Evolutionary conservation across 352 stramenopile genomes (phyloP).

Genomic region (Pythium brachiatum): DNA sequence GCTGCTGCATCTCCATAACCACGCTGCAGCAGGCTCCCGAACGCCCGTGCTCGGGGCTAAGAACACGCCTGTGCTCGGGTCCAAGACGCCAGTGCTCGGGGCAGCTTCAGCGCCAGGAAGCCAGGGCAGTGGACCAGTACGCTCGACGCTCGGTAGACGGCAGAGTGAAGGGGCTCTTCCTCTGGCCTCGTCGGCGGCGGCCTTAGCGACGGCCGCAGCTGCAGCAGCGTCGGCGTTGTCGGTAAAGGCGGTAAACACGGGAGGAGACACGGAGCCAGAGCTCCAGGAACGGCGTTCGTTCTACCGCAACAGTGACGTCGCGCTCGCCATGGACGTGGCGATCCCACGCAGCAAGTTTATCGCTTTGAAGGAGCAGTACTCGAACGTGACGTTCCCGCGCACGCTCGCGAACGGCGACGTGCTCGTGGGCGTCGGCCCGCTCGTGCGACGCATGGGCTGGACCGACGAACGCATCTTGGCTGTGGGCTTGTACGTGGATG

Average conservation of each 20-base stretch:
- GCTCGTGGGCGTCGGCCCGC: constrained; percentile 65
- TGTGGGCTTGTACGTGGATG: constrained; percentile 77
- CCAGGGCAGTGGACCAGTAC: neutral
- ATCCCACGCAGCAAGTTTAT: constrained; percentile 21
- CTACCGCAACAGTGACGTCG: constrained; percentile 19
- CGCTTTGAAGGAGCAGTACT: constrained; percentile 64
- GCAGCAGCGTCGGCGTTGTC: neutral
- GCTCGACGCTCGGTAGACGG: neutral
- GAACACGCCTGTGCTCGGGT: constrained; percentile 5
- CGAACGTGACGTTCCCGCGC: constrained; percentile 72
- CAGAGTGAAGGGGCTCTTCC: neutral
- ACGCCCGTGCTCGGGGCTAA: constrained; percentile 1
- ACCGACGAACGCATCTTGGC: constrained; percentile 80
- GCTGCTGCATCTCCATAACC: constrained; percentile 5
- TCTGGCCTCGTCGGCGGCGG: neutral
- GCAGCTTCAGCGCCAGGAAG: neutral
- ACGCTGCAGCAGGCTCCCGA: constrained; percentile 4
- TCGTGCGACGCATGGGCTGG: constrained; percentile 80
- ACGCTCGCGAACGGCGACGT: constrained; percentile 73
- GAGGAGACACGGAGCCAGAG: neutral
- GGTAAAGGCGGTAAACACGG: neutral
- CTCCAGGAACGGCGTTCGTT: constrained; percentile 10
- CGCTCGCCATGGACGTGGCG: neutral
- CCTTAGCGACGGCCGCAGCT: neutral
- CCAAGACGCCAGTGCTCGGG: neutral